Conservation (phyloP, 2,329 filamentous ascomycete species). For the Microascus cirrosus region DNA sequence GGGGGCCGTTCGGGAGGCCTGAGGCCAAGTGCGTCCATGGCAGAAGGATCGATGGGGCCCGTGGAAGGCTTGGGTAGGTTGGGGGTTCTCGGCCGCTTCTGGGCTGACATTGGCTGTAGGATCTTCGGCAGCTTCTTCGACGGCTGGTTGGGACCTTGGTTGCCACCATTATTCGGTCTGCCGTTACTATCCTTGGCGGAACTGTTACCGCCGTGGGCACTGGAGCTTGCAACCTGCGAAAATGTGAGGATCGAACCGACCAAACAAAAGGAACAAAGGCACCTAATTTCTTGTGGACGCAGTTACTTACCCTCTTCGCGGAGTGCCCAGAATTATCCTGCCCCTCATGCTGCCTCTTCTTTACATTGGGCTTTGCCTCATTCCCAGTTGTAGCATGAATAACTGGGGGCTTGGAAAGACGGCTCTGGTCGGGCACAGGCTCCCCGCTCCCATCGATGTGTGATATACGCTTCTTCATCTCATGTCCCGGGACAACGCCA, state of each 20-base stretch:
- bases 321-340: slow-evolving; percentile 16
- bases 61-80: background rate
- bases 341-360: slow-evolving; percentile 32
- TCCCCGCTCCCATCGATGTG: slow-evolving; percentile 7
- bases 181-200: background rate
- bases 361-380: slow-evolving; percentile 14
- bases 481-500: background rate
- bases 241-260: background rate
- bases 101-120: background rate
- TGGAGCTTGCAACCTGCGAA: background rate
- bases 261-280: background rate
- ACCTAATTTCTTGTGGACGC: slow-evolving; percentile 7
- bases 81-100: background rate
- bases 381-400: slow-evolving; percentile 23
- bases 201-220: background rate
- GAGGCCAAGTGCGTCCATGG: slow-evolving; percentile 39
- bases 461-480: background rate
- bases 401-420: slow-evolving; percentile 20
- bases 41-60: slow-evolving; percentile 31
- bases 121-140: background rate
- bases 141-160: background rate
- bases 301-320: slow-evolving; percentile 27
- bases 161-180: background rate
- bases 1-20: slow-evolving; percentile 31
- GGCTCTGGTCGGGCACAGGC: slow-evolving; percentile 9